Conservation (phyloP, 208 protist genomes). For the Wallacemonas rigidus region DNA sequence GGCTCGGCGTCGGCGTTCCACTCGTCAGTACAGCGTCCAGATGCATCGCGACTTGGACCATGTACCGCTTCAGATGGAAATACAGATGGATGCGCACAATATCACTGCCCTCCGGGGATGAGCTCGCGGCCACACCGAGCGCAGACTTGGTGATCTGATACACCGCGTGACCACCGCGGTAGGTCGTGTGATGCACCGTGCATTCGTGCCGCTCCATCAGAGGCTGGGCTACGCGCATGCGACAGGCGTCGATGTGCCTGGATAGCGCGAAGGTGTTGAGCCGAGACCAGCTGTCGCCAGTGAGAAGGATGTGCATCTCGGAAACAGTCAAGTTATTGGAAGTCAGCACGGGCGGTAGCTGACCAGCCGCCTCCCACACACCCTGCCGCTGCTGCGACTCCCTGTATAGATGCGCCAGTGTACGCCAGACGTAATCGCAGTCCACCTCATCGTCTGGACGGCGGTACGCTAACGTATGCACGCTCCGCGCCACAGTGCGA, state of each 20-base stretch:
- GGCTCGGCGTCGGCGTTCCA: neutral
- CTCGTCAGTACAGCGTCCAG: neutral
- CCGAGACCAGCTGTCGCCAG: constrained; percentile 2
- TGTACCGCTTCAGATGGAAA: neutral
- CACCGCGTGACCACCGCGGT: neutral
- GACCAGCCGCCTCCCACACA: neutral
- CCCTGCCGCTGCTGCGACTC: constrained; percentile 2
- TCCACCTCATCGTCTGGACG: neutral
- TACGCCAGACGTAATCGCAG: neutral
- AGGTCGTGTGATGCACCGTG: neutral
- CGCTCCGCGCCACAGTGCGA: too few species aligned
- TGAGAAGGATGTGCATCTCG: constrained; percentile 1
- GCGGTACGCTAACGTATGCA: neutral
- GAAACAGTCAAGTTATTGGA: neutral
- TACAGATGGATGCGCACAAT: constrained; percentile 3
- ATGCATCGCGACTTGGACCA: neutral
- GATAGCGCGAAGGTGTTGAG: neutral
- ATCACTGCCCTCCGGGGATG: neutral
- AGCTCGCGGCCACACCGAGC: neutral
- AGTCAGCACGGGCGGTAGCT: neutral
- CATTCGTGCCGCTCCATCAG: constrained; percentile 11
- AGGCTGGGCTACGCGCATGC: neutral
- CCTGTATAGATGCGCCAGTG: neutral
- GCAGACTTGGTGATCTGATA: constrained; percentile 7
- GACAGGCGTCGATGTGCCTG: neutral